Evolutionary conservation across 768 basidiomycete genomes (phyloP).

Genomic region (Phallus indusiatus): DNA sequence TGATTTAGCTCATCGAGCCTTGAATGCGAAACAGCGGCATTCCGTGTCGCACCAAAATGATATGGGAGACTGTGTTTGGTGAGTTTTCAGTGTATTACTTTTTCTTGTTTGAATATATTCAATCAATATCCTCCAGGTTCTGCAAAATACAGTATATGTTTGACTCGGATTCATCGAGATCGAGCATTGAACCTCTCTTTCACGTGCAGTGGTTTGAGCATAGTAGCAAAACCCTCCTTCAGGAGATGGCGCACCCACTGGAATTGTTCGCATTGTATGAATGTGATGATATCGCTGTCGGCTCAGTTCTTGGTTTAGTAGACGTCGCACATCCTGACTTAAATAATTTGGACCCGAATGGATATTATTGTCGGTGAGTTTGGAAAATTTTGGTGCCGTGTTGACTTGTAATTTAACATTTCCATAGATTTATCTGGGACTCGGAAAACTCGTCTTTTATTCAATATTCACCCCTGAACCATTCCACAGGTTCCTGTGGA

Average conservation of each 20-base stretch:
- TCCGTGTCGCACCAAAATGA: conserved; percentile 40
- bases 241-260: conserved; percentile 57
- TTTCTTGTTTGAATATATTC: not conserved
- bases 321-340: conserved; percentile 34
- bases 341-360: conserved; percentile 38
- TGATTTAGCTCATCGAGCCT: conserved; percentile 29
- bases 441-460: conserved; percentile 36
- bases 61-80: conserved; percentile 56
- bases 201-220: conserved; percentile 69
- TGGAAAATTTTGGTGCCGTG: not conserved
- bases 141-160: conserved; percentile 58
- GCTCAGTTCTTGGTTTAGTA: conserved; percentile 50
- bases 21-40: conserved; percentile 28
- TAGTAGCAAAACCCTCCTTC: conserved; percentile 54
- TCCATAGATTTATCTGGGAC: conserved; percentile 43
- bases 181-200: conserved; percentile 35
- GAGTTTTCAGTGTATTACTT: conserved; percentile 13
- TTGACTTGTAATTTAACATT: not conserved
- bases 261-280: conserved; percentile 44
- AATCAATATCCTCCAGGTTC: conserved; percentile 42
- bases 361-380: conserved; percentile 51
- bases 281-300: conserved; percentile 48
- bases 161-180: conserved; percentile 22
- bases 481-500: conserved; percentile 29
- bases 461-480: conserved; percentile 25